Conservation (phyloP, 75 land plant genomes). For the Cunninghamia lanceolata region DNA sequence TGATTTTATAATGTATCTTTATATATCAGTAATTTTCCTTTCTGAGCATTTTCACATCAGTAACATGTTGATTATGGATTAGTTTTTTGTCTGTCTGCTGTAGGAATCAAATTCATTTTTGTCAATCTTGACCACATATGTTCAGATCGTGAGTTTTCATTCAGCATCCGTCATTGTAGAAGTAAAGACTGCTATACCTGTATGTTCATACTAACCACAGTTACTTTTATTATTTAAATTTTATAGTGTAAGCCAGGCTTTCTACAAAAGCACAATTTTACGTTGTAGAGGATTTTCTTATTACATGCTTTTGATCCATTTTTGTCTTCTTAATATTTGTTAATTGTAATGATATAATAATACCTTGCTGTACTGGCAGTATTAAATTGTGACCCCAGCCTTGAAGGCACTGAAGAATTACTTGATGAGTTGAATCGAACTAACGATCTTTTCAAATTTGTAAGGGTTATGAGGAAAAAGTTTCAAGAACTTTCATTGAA, state of each 20-base stretch:
- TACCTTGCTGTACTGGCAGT: slow-evolving; percentile 38
- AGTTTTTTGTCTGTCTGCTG: neutral
- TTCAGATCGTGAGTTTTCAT: slow-evolving; percentile 63
- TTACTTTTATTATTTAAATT: neutral
- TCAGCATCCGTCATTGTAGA: slow-evolving; percentile 49
- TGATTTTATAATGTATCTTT: neutral
- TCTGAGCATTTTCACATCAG: neutral
- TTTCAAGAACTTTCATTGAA: slow-evolving; percentile 42
- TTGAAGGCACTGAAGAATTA: slow-evolving; percentile 43
- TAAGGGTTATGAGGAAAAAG: slow-evolving; percentile 61
- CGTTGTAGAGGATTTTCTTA: neutral
- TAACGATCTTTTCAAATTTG: slow-evolving; percentile 74
- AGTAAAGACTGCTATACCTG: slow-evolving; percentile 48
- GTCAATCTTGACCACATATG: slow-evolving; percentile 43
- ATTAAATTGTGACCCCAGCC: slow-evolving; percentile 54
- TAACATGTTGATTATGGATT: neutral
- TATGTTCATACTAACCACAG: slow-evolving; percentile 24
- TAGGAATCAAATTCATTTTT: slow-evolving; percentile 82
- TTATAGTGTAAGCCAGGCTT: neutral
- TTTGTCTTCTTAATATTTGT: neutral
- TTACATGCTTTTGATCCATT: too few relatives aligned
- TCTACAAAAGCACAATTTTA: neutral
- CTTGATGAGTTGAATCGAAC: slow-evolving; percentile 59
- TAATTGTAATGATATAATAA: neutral
- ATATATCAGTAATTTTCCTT: neutral